These are phyloP conservation scores for Blastobotrys raffinosifermentans DNA, from an alignment of 1,139 yeast genomes.

Conservation along the genomic window DNA sequence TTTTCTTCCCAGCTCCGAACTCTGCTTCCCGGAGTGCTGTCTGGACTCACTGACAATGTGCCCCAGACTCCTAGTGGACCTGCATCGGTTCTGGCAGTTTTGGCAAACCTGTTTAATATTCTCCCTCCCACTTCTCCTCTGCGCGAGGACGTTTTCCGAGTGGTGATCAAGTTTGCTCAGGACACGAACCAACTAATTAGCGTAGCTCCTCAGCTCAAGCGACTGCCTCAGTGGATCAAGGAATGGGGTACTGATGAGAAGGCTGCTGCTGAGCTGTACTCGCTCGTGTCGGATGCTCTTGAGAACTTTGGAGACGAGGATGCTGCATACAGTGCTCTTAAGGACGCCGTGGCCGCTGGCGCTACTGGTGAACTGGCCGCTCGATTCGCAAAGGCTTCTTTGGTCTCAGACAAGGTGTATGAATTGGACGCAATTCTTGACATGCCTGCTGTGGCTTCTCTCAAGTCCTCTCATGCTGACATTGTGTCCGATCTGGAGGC, in stretches of 20 bases:
- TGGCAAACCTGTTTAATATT: slow-evolving; percentile 39
- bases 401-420: slow-evolving; percentile 26
- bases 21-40: slow-evolving; percentile 30
- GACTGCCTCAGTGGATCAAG: slow-evolving; percentile 35
- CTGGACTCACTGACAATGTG: slow-evolving; percentile 26
- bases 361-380: slow-evolving; percentile 21
- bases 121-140: slow-evolving; percentile 29
- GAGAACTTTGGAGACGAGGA: slow-evolving; percentile 22
- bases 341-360: slow-evolving; percentile 27
- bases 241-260: slow-evolving; percentile 31
- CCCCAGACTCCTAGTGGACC: slow-evolving; percentile 29
- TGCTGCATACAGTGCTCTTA: slow-evolving; percentile 27
- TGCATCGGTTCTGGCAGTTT: slow-evolving; percentile 31
- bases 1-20: slow-evolving; percentile 30
- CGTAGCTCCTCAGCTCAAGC: slow-evolving; percentile 33
- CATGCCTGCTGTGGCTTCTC: slow-evolving; percentile 30
- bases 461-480: slow-evolving; percentile 19
- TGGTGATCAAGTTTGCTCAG: slow-evolving; percentile 33
- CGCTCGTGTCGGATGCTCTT: slow-evolving; percentile 26
- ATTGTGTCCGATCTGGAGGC: slow-evolving; percentile 28
- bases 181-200: slow-evolving; percentile 30
- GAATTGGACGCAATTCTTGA: slow-evolving; percentile 33
- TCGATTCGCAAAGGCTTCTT: slow-evolving; percentile 26
- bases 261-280: slow-evolving; percentile 26
- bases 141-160: slow-evolving; percentile 31